Base-by-base conservation (phyloP, 148 eudicot species). In the Dysphania ambrosioides region DNA sequence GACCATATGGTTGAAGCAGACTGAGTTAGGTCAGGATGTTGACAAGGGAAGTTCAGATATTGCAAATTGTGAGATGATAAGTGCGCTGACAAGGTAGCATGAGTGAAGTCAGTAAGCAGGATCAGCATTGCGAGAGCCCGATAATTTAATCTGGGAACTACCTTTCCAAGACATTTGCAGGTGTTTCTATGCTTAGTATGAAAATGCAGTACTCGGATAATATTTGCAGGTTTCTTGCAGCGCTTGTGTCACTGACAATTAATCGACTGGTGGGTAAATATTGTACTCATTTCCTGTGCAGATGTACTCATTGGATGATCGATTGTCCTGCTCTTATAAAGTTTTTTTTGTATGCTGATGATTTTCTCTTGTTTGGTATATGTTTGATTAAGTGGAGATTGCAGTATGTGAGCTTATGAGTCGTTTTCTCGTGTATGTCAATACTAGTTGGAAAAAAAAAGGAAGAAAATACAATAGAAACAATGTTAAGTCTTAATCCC, bases 11-110 rank as follows among this genome's bases (percentile, higher is more conserved):
- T 80, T 94, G 68, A 91, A 86, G 78, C 86, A 83, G 82, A 72
- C 72, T 55, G 87, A 84, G 82, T 53, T 72, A 53, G 90, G 82
- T 49, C 83, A 80, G 76, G 67, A 8, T 31, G 83, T 76, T 66
- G 88, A 82, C 62, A 70, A 80, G 80, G 97, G 97, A 56, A 86
- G 78, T 94, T 94, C 74, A 86, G 90, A 60, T 91, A 86, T 79
- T 94, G 98, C 86, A 94, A 94, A 74, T 93, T 91, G 40, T 94
- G 98, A 97, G 97, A 92, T 12, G 75, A 87, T 40, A 84, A 72
- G 36, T 83, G 87, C 21, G 58, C 87, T 57, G 75, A 85, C 62
- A 82, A 75, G 96, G 90, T 12, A 56, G 87, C 82, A 91, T 90
- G 89, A 83, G 90, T 57, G 83, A 71, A 41, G 32, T 82, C 26